phyloP scores from a whole-genome alignment of 257 asterid genomes.

The Nicotiana tomentosiformis region DNA sequence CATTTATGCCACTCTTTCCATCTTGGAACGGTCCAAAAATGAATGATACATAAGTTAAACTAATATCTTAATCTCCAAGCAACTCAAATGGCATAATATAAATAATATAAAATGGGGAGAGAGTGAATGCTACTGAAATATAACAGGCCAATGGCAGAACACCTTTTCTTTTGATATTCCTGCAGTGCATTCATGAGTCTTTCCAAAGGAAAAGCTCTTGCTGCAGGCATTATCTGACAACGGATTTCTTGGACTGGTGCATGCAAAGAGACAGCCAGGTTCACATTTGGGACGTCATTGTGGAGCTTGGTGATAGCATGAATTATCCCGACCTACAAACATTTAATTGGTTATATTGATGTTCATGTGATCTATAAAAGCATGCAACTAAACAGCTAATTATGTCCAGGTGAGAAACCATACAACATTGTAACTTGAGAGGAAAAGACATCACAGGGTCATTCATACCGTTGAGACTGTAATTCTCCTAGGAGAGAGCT shows the following conservation, averaged over 20 bases:
- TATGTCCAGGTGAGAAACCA: neutral
- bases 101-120: neutral
- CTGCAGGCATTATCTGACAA: constrained; percentile 98
- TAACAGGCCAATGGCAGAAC: neutral
- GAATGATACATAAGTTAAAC: neutral
- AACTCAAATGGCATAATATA: constrained; percentile 2
- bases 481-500: constrained; percentile 74
- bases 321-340: constrained; percentile 77
- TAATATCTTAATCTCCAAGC: neutral
- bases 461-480: constrained; percentile 78
- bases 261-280: constrained; percentile 91
- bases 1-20: neutral
- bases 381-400: neutral
- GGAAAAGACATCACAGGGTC: neutral
- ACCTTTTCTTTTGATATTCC: constrained; percentile 82
- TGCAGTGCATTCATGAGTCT: constrained; percentile 68
- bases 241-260: constrained; percentile 97
- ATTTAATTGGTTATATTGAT: neutral
- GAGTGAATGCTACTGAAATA: neutral
- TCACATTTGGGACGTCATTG: constrained; percentile 64
- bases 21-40: neutral
- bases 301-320: constrained; percentile 85
- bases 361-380: neutral
- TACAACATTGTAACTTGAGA: neutral
- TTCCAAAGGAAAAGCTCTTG: constrained; percentile 90